Evolutionary conservation across 2,329 filamentous ascomycete genomes (phyloP), one percentile per base, ranked within the genome.

Genomic region (Fusarium burgessii): DNA sequence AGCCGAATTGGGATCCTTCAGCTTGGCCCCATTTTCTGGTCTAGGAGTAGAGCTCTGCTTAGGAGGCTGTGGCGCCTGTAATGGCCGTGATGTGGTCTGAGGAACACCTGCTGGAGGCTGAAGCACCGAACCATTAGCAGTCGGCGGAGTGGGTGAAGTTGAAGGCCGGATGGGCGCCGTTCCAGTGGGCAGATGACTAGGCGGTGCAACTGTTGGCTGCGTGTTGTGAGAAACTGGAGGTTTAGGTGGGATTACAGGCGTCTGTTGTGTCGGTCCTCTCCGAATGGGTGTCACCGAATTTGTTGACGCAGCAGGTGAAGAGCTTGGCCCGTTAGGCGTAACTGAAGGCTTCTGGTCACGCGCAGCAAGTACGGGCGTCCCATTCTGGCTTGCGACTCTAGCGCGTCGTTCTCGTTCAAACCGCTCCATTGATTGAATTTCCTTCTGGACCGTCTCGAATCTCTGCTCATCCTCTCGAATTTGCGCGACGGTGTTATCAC

Each of bases 401-500:
- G 80, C 80, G 25, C 81, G 75, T 45, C 81, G 73, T 62, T 82
- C 80, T 59, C 76, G 77, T 70, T 81, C 80, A 23, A 72, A 79
- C 56, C 86, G 85, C 78, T 95, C 89, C 51, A 96, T 86, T 62
- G 90, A 86, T 41, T 85, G 83, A 54, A 97, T 89, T 71, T 97
- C 92, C 63, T 84, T 85, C 78, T 90, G 87, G 45, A 95, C 81
- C 20, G 82, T 82, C 29, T 87, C 86, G 77, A 91, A 92, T 55
- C 84, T 86, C 63, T 85, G 86, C 82, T 98, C 95, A 68, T 96
- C 91, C 59, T 92, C 88, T 63, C 88, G 85, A 64, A 98, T 93
- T 75, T 91, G 87, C 60, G 84, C 83, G n/a, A 94, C 86, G 51
- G 91, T 84, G 45, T 91, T 84, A 47, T 92, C 89, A 70, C 90